Evolutionary conservation across 2,329 filamentous ascomycete species (phyloP).

Genomic region (Tolypocladium nubicola): DNA sequence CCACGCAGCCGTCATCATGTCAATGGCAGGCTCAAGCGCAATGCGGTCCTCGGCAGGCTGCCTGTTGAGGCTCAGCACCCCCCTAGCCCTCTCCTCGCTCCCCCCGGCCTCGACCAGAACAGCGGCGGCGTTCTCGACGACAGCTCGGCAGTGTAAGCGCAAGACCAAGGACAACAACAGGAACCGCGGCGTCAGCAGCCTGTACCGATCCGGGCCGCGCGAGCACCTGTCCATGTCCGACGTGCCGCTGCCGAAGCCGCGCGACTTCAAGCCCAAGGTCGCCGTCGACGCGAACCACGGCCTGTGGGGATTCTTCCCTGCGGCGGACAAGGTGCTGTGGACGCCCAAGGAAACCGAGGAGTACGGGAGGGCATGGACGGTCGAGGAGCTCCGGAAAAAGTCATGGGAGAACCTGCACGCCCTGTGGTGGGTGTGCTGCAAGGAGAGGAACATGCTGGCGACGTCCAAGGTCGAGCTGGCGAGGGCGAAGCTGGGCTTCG

Average conservation of each 20-base stretch:
- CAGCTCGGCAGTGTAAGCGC: slow-evolving; percentile 36
- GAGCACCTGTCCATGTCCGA: slow-evolving; percentile 65
- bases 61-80: slow-evolving; percentile 4
- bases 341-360: slow-evolving; percentile 59
- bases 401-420: slow-evolving; percentile 88
- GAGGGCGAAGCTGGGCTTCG: slow-evolving; percentile 61
- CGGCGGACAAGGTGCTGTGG: slow-evolving; percentile 54
- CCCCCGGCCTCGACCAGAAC: slow-evolving; percentile 6
- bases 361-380: slow-evolving; percentile 75
- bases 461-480: slow-evolving; percentile 63
- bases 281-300: slow-evolving; percentile 66
- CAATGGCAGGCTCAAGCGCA: slow-evolving; percentile 19
- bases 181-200: slow-evolving; percentile 68
- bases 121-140: slow-evolving; percentile 41
- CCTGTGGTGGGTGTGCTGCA: slow-evolving; percentile 90
- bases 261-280: slow-evolving; percentile 45
- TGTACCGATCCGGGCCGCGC: slow-evolving; percentile 66
- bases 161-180: slow-evolving; percentile 64
- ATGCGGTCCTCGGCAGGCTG: slow-evolving; percentile 17
- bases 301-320: slow-evolving; percentile 85
- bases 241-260: slow-evolving; percentile 61
- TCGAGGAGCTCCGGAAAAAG: slow-evolving; percentile 77
- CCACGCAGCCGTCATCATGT: not conserved
- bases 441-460: slow-evolving; percentile 81
- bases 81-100: slow-evolving; percentile 4